These are phyloP conservation scores for Trematosphaeria pertusa DNA, from an alignment of 2,329 filamentous ascomycete species.

Conservation along the genomic window DNA sequence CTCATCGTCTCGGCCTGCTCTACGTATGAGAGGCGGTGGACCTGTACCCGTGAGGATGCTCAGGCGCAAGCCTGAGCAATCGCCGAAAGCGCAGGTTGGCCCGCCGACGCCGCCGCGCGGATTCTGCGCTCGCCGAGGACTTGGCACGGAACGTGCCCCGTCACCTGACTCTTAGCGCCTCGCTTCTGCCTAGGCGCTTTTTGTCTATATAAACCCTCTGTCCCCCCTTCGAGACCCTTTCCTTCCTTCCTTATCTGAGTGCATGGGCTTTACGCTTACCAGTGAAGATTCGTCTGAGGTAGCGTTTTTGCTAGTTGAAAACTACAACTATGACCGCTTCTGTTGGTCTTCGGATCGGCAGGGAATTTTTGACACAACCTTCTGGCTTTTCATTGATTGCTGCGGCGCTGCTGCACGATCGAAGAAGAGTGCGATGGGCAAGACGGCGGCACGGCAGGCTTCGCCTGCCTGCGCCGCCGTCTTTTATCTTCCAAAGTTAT, in stretches of 20 bases:
- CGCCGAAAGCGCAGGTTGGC: too few relatives aligned
- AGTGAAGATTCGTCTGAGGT: slow-evolving; percentile 89
- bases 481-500: too few relatives aligned
- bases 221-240: slow-evolving; percentile 28
- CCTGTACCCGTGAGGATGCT: too few relatives aligned
- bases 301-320: slow-evolving; percentile 91
- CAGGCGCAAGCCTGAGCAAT: too few relatives aligned
- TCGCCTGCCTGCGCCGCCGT: too few relatives aligned
- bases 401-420: slow-evolving; percentile 18
- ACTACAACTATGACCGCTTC: slow-evolving; percentile 79
- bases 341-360: slow-evolving; percentile 71
- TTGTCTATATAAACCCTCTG: slow-evolving; percentile 9
- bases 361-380: slow-evolving; percentile 78
- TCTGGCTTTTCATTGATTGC: slow-evolving; percentile 38
- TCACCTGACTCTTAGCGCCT: slow-evolving; percentile 4
- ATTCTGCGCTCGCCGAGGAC: too few relatives aligned
- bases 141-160: too few relatives aligned
- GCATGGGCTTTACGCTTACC: slow-evolving; percentile 82
- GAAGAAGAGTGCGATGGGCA: too few relatives aligned
- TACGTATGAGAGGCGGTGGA: too few relatives aligned
- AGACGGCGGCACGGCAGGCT: too few relatives aligned
- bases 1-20: too few relatives aligned
- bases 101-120: too few relatives aligned
- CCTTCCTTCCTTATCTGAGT: slow-evolving; percentile 65
- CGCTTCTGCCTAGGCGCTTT: background rate